These are phyloP conservation scores for Pichia norvegensis DNA, from an alignment of 1,139 yeast species.

Conservation along the genomic window DNA sequence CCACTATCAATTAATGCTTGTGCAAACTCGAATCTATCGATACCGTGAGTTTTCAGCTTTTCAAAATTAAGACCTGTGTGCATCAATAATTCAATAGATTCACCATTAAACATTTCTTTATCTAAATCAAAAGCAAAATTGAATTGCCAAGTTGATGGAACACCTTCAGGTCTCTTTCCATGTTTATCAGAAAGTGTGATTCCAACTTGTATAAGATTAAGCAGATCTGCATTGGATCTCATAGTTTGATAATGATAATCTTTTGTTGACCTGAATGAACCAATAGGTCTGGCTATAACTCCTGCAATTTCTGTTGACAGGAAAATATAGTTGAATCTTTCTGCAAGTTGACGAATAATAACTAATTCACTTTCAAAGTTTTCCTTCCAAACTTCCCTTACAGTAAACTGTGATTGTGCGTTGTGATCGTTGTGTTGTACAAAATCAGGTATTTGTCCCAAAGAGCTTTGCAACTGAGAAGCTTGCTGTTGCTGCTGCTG, in stretches of 20 bases:
- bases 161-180: constrained; percentile 65
- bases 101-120: constrained; percentile 75
- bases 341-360: constrained; percentile 60
- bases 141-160: constrained; percentile 90
- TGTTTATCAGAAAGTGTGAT: constrained; percentile 73
- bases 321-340: constrained; percentile 63
- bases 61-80: constrained; percentile 81
- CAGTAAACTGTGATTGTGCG: constrained; percentile 31
- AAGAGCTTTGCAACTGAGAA: constrained; percentile 10
- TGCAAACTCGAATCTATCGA: constrained; percentile 72
- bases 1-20: constrained; percentile 85
- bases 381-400: constrained; percentile 76
- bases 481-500: constrained; percentile 17
- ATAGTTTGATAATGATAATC: constrained; percentile 96
- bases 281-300: constrained; percentile 91
- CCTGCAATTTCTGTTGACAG: constrained; percentile 94
- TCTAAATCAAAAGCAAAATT: constrained; percentile 75
- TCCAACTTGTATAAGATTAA: constrained; percentile 82
- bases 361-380: constrained; percentile 80
- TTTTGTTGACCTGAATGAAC: constrained; percentile 81
- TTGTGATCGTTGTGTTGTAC: constrained; percentile 16
- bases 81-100: constrained; percentile 64
- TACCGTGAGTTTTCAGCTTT: constrained; percentile 69
- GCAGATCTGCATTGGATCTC: constrained; percentile 81
- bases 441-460: constrained; percentile 18